Evolutionary conservation across 2,329 filamentous ascomycete species (phyloP), one percentile per base, ranked within the genome.

Genomic region (Colletotrichum phormii): DNA sequence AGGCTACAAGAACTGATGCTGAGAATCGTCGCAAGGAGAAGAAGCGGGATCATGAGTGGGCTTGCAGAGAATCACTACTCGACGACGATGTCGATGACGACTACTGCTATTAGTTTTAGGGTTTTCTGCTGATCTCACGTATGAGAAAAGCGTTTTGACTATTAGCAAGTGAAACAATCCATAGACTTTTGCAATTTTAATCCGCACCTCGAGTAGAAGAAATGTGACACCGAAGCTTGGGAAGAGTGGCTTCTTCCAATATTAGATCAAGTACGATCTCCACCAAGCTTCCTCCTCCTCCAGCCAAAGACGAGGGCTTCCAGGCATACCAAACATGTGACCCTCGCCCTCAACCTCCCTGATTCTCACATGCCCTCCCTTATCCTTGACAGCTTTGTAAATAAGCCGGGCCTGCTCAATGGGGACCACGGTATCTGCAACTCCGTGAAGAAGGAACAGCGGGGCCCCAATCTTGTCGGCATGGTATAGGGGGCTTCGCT

Each of bases 391-490:
- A n/a, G 83, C 82, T 53, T 80, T 78, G 11, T 86, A 84, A 78
- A 92, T 88, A 64, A 87, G 83, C 37, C 84, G 80, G 3, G 88
- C 87, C 77, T 92, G 90, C 18, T 84, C 82, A n/a, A 88, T 78
- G 0, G 89, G 90, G 18, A 91, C 90, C 1, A 92, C 85, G 53
- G 85, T 86, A 75, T 92, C 90, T 4, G 80, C 80, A 2, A 83
- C 83, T 0, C 90, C 90, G 26, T 91, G 87, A 5, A 92, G 75
- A n/a, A 92, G 79, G 46, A 91, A 78, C 26, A 92, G 76, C 0
- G 88, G 87, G 2, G 85, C 80, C 51, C 79, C 80, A 66, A 89
- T 88, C 64, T 82, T 81, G n/a, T 84, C 80, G 0, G 85, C 87
- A 64, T 86, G 83, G 58, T 82, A 84, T 15, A 87, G 78, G 0